Conservation (phyloP, 257 asterid genomes). For the Fraxinus quadrangulata region DNA sequence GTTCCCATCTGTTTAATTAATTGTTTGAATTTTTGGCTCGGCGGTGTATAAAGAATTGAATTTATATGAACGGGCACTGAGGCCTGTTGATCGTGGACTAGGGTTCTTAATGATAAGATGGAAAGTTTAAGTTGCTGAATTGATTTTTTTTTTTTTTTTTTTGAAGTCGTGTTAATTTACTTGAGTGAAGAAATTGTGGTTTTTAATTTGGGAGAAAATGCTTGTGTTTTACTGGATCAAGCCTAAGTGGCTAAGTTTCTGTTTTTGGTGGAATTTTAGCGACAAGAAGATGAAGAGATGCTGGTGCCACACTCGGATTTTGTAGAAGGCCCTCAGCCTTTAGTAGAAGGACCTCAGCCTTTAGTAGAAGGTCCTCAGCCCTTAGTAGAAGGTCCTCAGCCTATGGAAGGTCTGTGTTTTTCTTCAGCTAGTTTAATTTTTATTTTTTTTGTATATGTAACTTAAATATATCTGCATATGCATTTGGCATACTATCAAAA, state of each 20-base stretch:
- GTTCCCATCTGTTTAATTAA: constrained; percentile 22
- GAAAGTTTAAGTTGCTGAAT: constrained; percentile 40
- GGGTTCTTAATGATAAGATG: constrained; percentile 51
- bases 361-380: constrained; percentile 85
- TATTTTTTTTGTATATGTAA: not conserved
- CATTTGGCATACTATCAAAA: constrained; percentile 14
- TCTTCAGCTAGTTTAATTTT: constrained; percentile 16
- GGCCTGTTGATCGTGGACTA: constrained; percentile 58
- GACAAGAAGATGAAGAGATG: constrained; percentile 92
- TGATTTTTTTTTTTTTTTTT: constrained; percentile 25
- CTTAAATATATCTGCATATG: constrained; percentile 18
- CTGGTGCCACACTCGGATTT: constrained; percentile 80
- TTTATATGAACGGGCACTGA: constrained; percentile 25
- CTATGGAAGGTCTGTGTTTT: constrained; percentile 73
- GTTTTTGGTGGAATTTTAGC: constrained; percentile 44
- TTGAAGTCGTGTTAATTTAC: constrained; percentile 7
- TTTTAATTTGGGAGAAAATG: constrained; percentile 21
- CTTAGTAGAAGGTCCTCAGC: constrained; percentile 88
- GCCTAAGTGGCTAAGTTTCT: constrained; percentile 16
- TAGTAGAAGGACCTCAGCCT: constrained; percentile 85
- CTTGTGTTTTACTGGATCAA: constrained; percentile 49
- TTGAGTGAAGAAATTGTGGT: constrained; percentile 27
- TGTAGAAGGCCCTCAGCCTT: constrained; percentile 80
- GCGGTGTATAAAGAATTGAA: constrained; percentile 12
- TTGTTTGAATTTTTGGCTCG: constrained; percentile 16